Conservation (phyloP, 495 filamentous ascomycete genomes). For the Tuber magnatum region DNA sequence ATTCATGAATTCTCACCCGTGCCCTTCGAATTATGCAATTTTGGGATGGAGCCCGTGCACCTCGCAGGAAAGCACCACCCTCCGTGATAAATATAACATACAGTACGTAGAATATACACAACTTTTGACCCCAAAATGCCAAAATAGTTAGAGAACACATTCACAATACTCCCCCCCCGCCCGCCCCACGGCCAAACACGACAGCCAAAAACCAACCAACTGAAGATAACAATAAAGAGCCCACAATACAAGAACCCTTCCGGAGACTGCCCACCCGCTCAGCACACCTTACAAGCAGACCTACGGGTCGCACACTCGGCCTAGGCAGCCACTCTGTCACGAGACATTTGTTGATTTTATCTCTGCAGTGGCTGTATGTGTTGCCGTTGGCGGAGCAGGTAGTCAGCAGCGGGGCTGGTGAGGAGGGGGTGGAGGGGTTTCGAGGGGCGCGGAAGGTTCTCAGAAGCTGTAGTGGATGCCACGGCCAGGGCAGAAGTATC, state of each 20-base stretch:
- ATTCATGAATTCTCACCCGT: slow-evolving; percentile 1
- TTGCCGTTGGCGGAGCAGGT: not conserved
- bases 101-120: not conserved
- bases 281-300: slow-evolving; percentile 18
- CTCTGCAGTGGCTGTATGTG: slow-evolving; percentile 3
- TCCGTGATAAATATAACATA: not conserved
- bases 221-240: slow-evolving; percentile 4
- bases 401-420: slow-evolving; percentile 5
- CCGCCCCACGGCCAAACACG: slow-evolving; percentile 4
- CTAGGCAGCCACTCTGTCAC: slow-evolving; percentile 14
- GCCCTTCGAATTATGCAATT: not conserved
- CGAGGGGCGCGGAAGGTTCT: too few species aligned
- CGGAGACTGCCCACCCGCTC: not conserved
- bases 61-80: not conserved
- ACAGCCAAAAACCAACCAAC: not conserved
- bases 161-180: too few species aligned
- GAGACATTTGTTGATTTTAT: slow-evolving; percentile 20
- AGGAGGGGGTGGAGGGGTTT: too few species aligned
- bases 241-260: not conserved
- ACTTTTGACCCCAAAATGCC: not conserved
- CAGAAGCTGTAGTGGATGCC: too few species aligned
- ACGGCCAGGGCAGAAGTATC: too few species aligned
- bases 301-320: slow-evolving; percentile 14
- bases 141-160: not conserved
- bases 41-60: not conserved